Conservation (phyloP, 176 grass and related monocot genomes). For the Zoysia pacifica region DNA sequence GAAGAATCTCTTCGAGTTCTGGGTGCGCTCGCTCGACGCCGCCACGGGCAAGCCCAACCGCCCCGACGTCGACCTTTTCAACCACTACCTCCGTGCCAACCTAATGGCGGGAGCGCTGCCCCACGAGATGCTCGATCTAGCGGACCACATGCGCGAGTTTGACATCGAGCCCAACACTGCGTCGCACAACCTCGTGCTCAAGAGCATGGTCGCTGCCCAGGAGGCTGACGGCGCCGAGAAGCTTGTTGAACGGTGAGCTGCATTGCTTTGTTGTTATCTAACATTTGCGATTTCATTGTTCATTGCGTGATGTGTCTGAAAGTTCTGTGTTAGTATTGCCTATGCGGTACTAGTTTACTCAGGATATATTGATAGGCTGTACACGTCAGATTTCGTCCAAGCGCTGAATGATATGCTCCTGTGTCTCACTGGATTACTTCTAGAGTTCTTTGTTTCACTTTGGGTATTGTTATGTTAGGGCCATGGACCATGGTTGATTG, state of each 20-base stretch:
- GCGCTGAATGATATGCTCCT: background rate
- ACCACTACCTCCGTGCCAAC: conserved; percentile 78
- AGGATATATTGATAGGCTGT: background rate
- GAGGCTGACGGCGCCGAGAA: conserved; percentile 40
- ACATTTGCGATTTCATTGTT: background rate
- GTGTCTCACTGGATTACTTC: background rate
- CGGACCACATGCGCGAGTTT: conserved; percentile 83
- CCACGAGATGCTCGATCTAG: conserved; percentile 69
- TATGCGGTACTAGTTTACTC: background rate
- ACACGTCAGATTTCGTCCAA: background rate
- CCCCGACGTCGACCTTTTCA: conserved; percentile 87
- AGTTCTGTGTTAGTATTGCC: background rate
- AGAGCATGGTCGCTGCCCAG: conserved; percentile 38
- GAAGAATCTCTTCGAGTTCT: conserved; percentile 74
- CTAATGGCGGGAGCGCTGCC: conserved; percentile 63
- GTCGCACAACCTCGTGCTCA: conserved; percentile 91
- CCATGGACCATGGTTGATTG: background rate
- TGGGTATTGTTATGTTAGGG: conserved; percentile 4
- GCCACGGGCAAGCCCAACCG: conserved; percentile 77
- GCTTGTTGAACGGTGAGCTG: conserved; percentile 48
- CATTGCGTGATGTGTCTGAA: background rate
- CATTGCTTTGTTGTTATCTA: background rate
- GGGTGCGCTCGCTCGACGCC: conserved; percentile 77
- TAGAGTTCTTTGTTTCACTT: conserved; percentile 1
- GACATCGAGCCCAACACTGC: conserved; percentile 71